Base-by-base conservation (phyloP, 2,329 filamentous ascomycete species). In the Pyrenochaeta sp. region DNA sequence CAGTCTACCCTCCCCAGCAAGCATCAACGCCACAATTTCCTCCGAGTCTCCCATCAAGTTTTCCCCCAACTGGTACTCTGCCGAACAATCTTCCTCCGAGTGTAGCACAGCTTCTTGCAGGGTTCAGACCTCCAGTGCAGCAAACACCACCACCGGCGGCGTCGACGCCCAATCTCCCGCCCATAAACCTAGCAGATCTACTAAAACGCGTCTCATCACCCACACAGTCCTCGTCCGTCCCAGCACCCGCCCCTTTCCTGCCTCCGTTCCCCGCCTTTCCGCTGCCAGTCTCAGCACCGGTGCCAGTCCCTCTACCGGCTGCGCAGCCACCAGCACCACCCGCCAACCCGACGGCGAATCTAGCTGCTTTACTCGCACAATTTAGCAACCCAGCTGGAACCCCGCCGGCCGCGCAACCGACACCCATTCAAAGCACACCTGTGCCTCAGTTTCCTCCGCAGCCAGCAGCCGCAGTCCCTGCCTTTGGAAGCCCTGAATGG, bases 361-460 rank as follows among this genome's bases (percentile, higher is more conserved):
- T 71, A 20, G 67, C 68, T 22, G 53, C 60, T 19, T 31, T 71
- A 7, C 58, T 71, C 21, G 61, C 65, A 11, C 66, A 65, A 20
- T 66, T 68, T 22, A 66, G 39, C 49, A 58, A 63, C 32, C 54
- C 63, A 24, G 50, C 42, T 15, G 53, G 55, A 15, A 44, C 50
- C 8, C 53, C 61, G 22, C 50, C 48, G 17, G 26, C 44, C 14
- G 23, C 56, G 15, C 51, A 55, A 10, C 32, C 58, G 4, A 49
- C 54, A 11, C 53, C 61, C 18, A 34, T 58, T 8, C 58, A 55
- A 23, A 52, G 44, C 10, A 29, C 40, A 13, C 35, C 58, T 7
- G 24, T 58, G 10, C 44, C 61, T 26, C 61, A 61, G 30, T 48
- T 60, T 13, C 44, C 48, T 31, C 31, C 50, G 14, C 62, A 60